Conservation (phyloP, 371 early-diverging fungal species). For the Mucor plumbeus region DNA sequence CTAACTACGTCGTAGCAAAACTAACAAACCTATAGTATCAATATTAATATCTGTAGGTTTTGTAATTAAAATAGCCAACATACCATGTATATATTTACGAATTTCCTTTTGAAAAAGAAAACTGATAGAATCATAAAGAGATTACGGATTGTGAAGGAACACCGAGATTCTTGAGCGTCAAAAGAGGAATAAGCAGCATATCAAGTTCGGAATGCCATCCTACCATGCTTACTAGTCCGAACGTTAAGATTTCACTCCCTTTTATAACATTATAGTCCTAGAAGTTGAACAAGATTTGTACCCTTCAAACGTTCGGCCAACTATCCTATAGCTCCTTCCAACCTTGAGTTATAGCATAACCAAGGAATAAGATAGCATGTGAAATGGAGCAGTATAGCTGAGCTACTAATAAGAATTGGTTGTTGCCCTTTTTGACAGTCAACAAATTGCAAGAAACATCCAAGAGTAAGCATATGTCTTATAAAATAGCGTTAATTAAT, state of each 20-base stretch:
- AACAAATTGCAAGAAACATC: conserved; percentile 4
- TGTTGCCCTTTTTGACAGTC: conserved; percentile 7
- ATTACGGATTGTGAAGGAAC: background rate
- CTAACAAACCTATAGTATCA: conserved; percentile 2
- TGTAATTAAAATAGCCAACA: conserved; percentile 7
- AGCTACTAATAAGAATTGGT: conserved; percentile 12
- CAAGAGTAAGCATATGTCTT: conserved; percentile 2
- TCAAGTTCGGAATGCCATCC: conserved; percentile 14
- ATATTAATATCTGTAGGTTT: conserved; percentile 5
- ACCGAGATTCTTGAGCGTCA: background rate
- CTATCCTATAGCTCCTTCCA: conserved; percentile 14
- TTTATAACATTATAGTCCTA: conserved; percentile 7
- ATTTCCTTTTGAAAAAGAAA: background rate
- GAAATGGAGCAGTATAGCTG: conserved; percentile 7
- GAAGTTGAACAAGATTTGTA: conserved; percentile 11
- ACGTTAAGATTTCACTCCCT: conserved; percentile 6
- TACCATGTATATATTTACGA: conserved; percentile 4
- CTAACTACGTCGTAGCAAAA: background rate
- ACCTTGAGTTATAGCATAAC: conserved; percentile 8
- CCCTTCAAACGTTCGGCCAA: conserved; percentile 10
- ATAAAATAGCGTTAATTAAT: conserved; percentile 6
- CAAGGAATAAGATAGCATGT: conserved; percentile 9
- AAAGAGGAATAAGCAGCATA: conserved; percentile 12
- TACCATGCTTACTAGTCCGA: conserved; percentile 10
- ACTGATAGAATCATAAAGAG: background rate